Evolutionary conservation across 805 yeast species (phyloP).

Genomic region (Ogataea saltuana): DNA sequence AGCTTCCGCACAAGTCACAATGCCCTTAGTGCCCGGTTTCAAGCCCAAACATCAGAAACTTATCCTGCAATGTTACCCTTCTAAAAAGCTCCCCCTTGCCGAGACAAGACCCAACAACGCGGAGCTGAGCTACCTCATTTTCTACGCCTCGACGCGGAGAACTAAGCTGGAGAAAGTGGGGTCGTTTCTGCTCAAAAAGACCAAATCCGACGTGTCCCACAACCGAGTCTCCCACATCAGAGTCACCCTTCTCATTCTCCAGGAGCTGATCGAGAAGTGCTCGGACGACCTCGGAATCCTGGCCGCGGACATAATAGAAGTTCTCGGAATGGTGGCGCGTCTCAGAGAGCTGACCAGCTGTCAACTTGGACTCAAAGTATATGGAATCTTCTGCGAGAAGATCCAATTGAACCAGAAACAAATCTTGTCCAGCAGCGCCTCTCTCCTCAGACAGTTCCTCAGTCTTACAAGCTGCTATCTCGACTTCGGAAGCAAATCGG

Average conservation of each 20-base stretch:
- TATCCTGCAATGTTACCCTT: conserved; percentile 91
- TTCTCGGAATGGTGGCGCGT: conserved; percentile 52
- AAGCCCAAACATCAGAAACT: conserved; percentile 85
- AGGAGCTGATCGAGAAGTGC: conserved; percentile 72
- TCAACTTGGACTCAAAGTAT: conserved; percentile 42
- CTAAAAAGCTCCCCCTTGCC: conserved; percentile 53
- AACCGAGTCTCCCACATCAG: conserved; percentile 75
- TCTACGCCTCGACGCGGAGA: conserved; percentile 87
- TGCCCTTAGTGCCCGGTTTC: conserved; percentile 24
- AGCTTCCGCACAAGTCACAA: conserved; percentile 1
- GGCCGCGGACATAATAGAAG: conserved; percentile 65
- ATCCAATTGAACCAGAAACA: conserved; percentile 31
- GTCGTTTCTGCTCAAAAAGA: conserved; percentile 60
- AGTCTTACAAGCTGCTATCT: conserved; percentile 29
- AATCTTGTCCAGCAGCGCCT: conserved; percentile 47
- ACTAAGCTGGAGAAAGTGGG: conserved; percentile 88
- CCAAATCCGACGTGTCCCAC: conserved; percentile 58
- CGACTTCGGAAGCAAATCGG: conserved; percentile 23
- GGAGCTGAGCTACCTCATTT: conserved; percentile 82
- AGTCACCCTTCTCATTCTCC: conserved; percentile 73
- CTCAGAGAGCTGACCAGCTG: conserved; percentile 64
- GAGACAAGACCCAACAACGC: conserved; percentile 93
- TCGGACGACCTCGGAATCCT: conserved; percentile 81
- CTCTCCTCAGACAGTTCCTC: conserved; percentile 42
- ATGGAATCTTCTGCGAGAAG: conserved; percentile 32